Conservation (phyloP, 768 basidiomycete species). For the Lactifluus piperatus region DNA sequence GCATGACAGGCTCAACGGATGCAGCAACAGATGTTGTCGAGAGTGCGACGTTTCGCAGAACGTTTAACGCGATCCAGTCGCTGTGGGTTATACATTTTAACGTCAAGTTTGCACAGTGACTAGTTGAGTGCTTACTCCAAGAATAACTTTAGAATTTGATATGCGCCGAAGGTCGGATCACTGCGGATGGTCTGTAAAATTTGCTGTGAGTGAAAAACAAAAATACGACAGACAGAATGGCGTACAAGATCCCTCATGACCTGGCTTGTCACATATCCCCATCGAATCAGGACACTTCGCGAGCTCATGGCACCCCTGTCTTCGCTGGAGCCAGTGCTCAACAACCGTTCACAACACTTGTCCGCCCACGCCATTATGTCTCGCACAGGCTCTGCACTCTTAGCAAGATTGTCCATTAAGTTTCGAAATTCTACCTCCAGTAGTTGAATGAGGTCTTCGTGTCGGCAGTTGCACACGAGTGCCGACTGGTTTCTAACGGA, state of each 20-base stretch:
- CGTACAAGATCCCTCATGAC: conserved; percentile 86
- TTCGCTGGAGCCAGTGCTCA: conserved; percentile 61
- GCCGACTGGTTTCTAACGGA: conserved; percentile 90
- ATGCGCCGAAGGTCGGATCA: conserved; percentile 87
- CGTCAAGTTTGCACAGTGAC: conserved; percentile 13
- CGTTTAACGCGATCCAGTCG: conserved; percentile 89
- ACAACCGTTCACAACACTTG: conserved; percentile 77
- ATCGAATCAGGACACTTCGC: conserved; percentile 78
- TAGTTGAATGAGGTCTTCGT: conserved; percentile 79
- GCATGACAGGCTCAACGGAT: conserved; percentile 86
- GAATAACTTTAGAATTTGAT: conserved; percentile 87
- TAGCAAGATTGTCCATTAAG: conserved; percentile 62
- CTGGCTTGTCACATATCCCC: conserved; percentile 90
- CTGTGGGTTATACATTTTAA: conserved; percentile 32
- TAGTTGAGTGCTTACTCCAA: conserved; percentile 54
- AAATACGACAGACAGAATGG: conserved; percentile 5
- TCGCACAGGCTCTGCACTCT: conserved; percentile 71
- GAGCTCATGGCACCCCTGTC: conserved; percentile 80
- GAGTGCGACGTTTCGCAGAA: conserved; percentile 76
- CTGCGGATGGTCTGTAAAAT: conserved; percentile 71
- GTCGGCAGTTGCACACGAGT: conserved; percentile 85
- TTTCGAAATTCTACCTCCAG: conserved; percentile 76
- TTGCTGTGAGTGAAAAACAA: not conserved
- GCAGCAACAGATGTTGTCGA: conserved; percentile 89
- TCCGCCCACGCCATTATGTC: conserved; percentile 91